Conservation (phyloP, 1,284 basidiomycete genomes). For the Ceraceosorus bombacis region DNA sequence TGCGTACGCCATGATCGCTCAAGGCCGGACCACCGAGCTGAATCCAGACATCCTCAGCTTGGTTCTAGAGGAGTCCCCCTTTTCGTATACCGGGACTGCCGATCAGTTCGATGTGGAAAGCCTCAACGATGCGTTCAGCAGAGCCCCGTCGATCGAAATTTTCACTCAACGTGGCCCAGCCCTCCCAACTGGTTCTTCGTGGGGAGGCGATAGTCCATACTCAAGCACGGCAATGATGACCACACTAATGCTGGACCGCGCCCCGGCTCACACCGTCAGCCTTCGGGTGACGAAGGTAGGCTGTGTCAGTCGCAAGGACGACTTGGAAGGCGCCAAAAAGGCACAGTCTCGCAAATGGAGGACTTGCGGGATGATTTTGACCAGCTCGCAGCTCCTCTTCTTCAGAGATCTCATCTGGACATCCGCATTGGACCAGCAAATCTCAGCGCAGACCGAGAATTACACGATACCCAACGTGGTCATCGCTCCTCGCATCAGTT, state of each 20-base stretch:
- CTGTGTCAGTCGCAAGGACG: constrained; percentile 66
- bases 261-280: constrained; percentile 46
- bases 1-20: constrained; percentile 76
- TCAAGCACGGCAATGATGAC: constrained; percentile 1
- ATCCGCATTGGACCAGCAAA: constrained; percentile 55
- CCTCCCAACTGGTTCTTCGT: constrained; percentile 6
- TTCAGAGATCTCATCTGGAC: constrained; percentile 77
- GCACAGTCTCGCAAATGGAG: constrained; percentile 76
- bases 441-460: constrained; percentile 42
- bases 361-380: constrained; percentile 74
- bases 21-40: constrained; percentile 66
- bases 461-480: constrained; percentile 36
- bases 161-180: constrained; percentile 18
- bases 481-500: constrained; percentile 55
- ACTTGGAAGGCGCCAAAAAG: constrained; percentile 70
- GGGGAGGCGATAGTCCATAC: background rate
- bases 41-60: constrained; percentile 45
- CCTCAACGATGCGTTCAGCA: constrained; percentile 27
- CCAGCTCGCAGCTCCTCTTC: constrained; percentile 81
- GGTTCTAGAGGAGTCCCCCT: constrained; percentile 34
- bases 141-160: constrained; percentile 41
- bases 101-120: constrained; percentile 20
- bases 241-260: constrained; percentile 12
- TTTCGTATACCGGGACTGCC: constrained; percentile 27
- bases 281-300: constrained; percentile 77